Conservation (phyloP, 768 basidiomycete species). For the Kwoniella shandongensis region DNA sequence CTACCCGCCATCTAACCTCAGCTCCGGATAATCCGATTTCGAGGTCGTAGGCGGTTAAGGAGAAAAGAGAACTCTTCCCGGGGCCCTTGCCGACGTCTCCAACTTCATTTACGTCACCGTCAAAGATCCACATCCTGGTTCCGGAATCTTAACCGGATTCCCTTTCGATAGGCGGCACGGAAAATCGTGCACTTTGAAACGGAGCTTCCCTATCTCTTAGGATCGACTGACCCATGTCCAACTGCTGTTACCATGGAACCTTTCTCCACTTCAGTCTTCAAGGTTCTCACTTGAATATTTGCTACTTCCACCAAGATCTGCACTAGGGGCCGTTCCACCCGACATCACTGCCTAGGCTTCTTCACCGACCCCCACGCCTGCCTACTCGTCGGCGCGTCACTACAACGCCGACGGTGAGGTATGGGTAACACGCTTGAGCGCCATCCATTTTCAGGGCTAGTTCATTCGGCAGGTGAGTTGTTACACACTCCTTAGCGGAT, state of each 20-base stretch:
- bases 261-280: slow-evolving; percentile 86
- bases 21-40: slow-evolving; percentile 74
- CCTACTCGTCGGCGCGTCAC: slow-evolving; percentile 64
- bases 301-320: slow-evolving; percentile 87
- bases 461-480: slow-evolving; percentile 88
- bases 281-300: slow-evolving; percentile 84
- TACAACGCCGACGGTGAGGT: slow-evolving; percentile 72
- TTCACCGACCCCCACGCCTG: slow-evolving; percentile 69
- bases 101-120: slow-evolving; percentile 70
- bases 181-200: slow-evolving; percentile 68
- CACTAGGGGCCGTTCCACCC: slow-evolving; percentile 75
- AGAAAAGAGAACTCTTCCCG: slow-evolving; percentile 77
- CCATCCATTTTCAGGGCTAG: slow-evolving; percentile 90
- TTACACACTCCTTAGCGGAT: slow-evolving; percentile 84
- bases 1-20: slow-evolving; percentile 72
- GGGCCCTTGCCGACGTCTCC: slow-evolving; percentile 66
- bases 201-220: slow-evolving; percentile 75
- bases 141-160: slow-evolving; percentile 76
- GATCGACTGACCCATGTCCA: slow-evolving; percentile 84
- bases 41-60: slow-evolving; percentile 71
- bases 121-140: slow-evolving; percentile 63
- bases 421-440: slow-evolving; percentile 82
- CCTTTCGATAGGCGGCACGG: slow-evolving; percentile 70
- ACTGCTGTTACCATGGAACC: slow-evolving; percentile 84
- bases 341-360: slow-evolving; percentile 75